Evolutionary conservation across 2,329 filamentous ascomycete species (phyloP).

Genomic region (Bipolaris bicolor): DNA sequence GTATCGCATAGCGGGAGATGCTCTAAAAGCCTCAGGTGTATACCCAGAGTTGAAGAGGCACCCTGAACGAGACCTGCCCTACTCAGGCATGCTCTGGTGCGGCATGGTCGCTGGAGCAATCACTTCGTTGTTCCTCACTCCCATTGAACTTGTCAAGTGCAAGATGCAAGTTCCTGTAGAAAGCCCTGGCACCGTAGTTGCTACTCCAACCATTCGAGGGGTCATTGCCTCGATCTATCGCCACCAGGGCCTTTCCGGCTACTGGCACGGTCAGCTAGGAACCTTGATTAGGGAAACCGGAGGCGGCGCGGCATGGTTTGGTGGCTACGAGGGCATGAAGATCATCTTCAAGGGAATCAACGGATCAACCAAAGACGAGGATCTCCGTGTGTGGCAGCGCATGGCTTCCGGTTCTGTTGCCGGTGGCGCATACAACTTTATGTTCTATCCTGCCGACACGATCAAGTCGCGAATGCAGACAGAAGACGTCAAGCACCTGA

Average conservation of each 20-base stretch:
- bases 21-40: constrained; percentile 67
- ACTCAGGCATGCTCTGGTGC: constrained; percentile 76
- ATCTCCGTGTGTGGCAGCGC: constrained; percentile 83
- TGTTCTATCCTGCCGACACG: constrained; percentile 96
- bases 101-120: constrained; percentile 88
- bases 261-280: constrained; percentile 94
- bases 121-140: constrained; percentile 89
- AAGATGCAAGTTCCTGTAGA: constrained; percentile 83
- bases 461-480: constrained; percentile 99
- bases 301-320: constrained; percentile 91
- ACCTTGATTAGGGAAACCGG: constrained; percentile 94
- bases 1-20: constrained; percentile 59
- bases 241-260: constrained; percentile 81
- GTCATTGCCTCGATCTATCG: constrained; percentile 82
- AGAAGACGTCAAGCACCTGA: constrained; percentile 66
- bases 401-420: constrained; percentile 85
- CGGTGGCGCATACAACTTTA: constrained; percentile 93
- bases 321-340: constrained; percentile 62
- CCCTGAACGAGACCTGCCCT: constrained; percentile 65
- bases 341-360: constrained; percentile 67
- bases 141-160: constrained; percentile 97
- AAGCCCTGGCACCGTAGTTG: constrained; percentile 45
- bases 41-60: constrained; percentile 54
- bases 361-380: constrained; percentile 52
- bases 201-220: constrained; percentile 67